Evolutionary conservation across 495 filamentous ascomycete genomes (phyloP), one percentile per base, ranked within the genome.

Genomic region (Ramalina peruviana): DNA sequence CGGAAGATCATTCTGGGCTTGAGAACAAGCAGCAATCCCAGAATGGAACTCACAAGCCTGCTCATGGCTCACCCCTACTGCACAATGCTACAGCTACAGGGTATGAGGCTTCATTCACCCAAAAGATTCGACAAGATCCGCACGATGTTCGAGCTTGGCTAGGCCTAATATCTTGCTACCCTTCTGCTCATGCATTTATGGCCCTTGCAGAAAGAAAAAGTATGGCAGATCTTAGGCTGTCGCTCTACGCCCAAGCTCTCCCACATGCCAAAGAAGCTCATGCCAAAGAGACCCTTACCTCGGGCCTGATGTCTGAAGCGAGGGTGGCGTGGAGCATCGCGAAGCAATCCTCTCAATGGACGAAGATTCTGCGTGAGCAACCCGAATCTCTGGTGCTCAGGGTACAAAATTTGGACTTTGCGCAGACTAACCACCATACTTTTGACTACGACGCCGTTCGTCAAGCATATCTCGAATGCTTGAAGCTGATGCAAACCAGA

Each of bases 231-330:
- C 75, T 94, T 36, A 88, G 83, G 53, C 54, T 94, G 2, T 82
- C 81, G 0, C 74, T 95, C n/a, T 88, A 88, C 55, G 78, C 86
- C 45, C 80, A 88, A 50, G 88, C 88, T 4, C 62, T 96, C 6
- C 64, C 67, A 33, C 75, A 80, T 46, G 68, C 73, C 13, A 62
- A 58, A 9, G 54, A 69, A 3, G 60, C 71, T 25, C 60, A 67
- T 36, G 52, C 49, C 15, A 63, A 57, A 33, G 81, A 86, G 52
- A 62, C 61, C 15, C 67, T 96, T 2, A 52, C 87, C 4, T 53
- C 83, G 3, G 78, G 78, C 10, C 68, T 85, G 46, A 78, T 96
- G 71, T 69, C 80, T 46, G 81, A 88, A 61, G 88, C 83, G 3
- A 54, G 65, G 10, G 73, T 75, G 51, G 57, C 86, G 3, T 96